Conservation (phyloP, 306 rosid species). For the Trifolium pratense region DNA sequence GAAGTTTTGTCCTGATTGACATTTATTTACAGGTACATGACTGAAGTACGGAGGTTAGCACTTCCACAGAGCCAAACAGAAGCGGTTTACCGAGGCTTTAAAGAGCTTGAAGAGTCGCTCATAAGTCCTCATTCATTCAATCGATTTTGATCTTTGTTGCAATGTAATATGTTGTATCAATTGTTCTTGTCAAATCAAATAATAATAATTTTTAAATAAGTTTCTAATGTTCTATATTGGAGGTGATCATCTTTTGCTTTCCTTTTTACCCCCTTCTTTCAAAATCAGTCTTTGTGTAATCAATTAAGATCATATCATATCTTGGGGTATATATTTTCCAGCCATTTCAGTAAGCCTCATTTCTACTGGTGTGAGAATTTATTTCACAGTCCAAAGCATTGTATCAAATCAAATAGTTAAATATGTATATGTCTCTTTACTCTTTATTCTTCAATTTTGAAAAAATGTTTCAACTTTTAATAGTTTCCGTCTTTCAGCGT, state of each 20-base stretch:
- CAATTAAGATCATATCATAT: slow-evolving; percentile 17
- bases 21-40: slow-evolving; percentile 74
- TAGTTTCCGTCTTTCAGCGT: not conserved
- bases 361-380: not conserved
- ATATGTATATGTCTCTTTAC: not conserved
- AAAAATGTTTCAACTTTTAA: no score
- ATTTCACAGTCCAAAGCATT: slow-evolving; percentile 10
- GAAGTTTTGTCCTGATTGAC: slow-evolving; percentile 37
- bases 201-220: slow-evolving; percentile 43
- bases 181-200: slow-evolving; percentile 45
- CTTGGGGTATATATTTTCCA: not conserved
- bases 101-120: slow-evolving; percentile 91
- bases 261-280: not conserved
- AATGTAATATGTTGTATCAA: slow-evolving; percentile 49
- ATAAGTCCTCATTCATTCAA: slow-evolving; percentile 71
- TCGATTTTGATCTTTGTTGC: slow-evolving; percentile 64
- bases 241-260: slow-evolving; percentile 31
- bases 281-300: slow-evolving; percentile 28
- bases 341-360: slow-evolving; percentile 17
- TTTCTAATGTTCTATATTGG: slow-evolving; percentile 36
- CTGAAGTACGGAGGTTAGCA: slow-evolving; percentile 86
- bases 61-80: slow-evolving; percentile 89
- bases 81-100: slow-evolving; percentile 76
- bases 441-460: not conserved
- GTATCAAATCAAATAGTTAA: slow-evolving; percentile 4